A percentile compares a stretch with the other conserved stretches of the same genome.
These are phyloP conservation scores for Fusarium nygamai DNA, from an alignment of 2,329 filamentous ascomycete genomes.

Conservation along the genomic window DNA sequence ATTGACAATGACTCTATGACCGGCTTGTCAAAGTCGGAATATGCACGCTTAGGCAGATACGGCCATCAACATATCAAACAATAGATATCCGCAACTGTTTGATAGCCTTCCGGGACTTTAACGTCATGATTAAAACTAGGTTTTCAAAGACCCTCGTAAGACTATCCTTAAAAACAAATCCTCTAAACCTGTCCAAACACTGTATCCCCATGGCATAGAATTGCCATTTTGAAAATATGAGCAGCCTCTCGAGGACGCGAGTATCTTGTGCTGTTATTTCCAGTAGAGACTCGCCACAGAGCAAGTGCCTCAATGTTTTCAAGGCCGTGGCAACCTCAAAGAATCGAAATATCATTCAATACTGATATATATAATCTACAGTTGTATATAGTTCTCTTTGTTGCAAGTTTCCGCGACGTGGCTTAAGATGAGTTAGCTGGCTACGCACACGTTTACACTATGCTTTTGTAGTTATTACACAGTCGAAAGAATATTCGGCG, in stretches of 20 bases:
- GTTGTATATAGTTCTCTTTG: background rate
- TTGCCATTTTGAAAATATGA: background rate
- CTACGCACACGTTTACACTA: background rate
- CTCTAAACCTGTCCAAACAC: rapidly evolving
- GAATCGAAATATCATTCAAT: background rate
- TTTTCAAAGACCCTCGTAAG: background rate
- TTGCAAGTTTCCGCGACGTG: background rate
- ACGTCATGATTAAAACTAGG: background rate
- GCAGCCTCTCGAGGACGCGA: too few species aligned
- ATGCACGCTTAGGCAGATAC: rapidly evolving
- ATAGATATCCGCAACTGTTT: background rate
- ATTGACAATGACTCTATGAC: background rate
- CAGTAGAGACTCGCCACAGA: background rate
- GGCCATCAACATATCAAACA: background rate
- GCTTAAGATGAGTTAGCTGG: background rate
- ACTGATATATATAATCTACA: background rate
- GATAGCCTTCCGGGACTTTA: too few species aligned
- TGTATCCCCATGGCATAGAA: background rate
- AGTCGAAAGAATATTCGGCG: too few species aligned
- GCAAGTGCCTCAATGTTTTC: background rate
- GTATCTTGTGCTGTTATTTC: background rate
- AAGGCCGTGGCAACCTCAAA: too few species aligned
- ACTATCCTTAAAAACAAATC: rapidly evolving
- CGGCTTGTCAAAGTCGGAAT: too few species aligned
- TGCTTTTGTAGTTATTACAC: too few species aligned